Evolutionary conservation across 2,329 filamentous ascomycete genomes (phyloP).

Genomic region (Fusarium sacchari): DNA sequence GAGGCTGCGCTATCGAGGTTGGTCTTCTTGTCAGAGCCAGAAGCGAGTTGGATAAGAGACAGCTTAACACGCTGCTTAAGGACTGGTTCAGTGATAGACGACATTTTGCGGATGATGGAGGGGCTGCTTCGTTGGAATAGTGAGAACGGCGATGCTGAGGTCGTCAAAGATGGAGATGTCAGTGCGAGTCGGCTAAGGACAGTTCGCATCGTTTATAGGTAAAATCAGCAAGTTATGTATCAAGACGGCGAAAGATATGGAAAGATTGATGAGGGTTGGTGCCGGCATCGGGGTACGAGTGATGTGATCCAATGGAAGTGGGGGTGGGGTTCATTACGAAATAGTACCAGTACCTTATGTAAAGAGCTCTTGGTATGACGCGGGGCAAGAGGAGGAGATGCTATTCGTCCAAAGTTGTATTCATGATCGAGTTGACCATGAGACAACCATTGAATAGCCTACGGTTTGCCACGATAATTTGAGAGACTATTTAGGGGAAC

Average conservation of each 20-base stretch:
- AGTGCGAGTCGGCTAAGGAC: conserved; percentile 16
- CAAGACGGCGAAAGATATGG: conserved; percentile 1
- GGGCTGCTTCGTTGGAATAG: conserved; percentile 24
- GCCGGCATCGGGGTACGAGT: conserved; percentile 17
- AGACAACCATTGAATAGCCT: not conserved
- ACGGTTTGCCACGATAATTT: not conserved
- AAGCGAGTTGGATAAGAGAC: conserved; percentile 82
- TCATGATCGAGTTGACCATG: not conserved
- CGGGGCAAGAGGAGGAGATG: conserved; percentile 15
- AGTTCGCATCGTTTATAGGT: conserved; percentile 30
- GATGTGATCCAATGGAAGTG: conserved; percentile 23
- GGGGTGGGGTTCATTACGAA: conserved; percentile 31
- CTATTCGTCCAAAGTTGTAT: conserved; percentile 13
- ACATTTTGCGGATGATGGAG: conserved; percentile 49
- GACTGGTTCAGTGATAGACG: conserved; percentile 52
- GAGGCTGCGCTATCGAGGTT: conserved; percentile 85
- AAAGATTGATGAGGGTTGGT: conserved; percentile 4
- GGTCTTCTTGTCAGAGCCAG: conserved; percentile 81
- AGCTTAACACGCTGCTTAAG: conserved; percentile 83
- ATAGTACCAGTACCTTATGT: not conserved
- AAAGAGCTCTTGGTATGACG: conserved; percentile 7
- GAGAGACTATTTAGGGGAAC: not conserved
- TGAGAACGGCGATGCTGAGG: conserved; percentile 22
- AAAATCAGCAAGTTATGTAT: not conserved
- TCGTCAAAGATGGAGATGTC: conserved; percentile 22